These are phyloP conservation scores for Usnea hakonensis DNA, from an alignment of 495 filamentous ascomycete genomes.

Conservation along the genomic window DNA sequence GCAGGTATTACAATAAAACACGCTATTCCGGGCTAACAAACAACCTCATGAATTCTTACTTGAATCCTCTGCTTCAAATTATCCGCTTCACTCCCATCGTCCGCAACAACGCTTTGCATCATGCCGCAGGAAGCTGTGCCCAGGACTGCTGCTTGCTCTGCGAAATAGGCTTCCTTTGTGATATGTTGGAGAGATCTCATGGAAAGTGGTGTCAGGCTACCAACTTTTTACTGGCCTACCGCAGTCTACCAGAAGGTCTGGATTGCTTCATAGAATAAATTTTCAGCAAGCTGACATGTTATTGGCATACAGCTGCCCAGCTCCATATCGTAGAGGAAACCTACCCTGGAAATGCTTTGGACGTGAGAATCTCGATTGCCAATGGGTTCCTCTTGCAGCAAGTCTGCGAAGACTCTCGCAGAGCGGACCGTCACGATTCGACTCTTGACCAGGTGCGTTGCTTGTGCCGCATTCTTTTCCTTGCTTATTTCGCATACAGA, in stretches of 20 bases:
- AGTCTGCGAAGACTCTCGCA: constrained; percentile 61
- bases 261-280: background rate
- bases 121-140: constrained; percentile 75
- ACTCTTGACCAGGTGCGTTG: constrained; percentile 47
- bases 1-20: constrained; percentile 87
- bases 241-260: constrained; percentile 61
- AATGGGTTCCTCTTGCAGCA: constrained; percentile 70
- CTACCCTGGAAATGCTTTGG: constrained; percentile 56
- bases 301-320: constrained; percentile 44
- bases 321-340: constrained; percentile 79
- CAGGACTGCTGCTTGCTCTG: constrained; percentile 80
- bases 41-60: constrained; percentile 92
- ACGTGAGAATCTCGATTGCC: constrained; percentile 66
- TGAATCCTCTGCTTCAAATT: constrained; percentile 86
- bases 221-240: constrained; percentile 85
- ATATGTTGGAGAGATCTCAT: constrained; percentile 92
- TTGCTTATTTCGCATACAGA: constrained; percentile 20
- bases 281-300: background rate
- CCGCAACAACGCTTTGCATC: constrained; percentile 83
- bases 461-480: no score
- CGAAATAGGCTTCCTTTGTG: constrained; percentile 90
- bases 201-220: constrained; percentile 95
- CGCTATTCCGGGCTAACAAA: constrained; percentile 86
- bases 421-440: constrained; percentile 47
- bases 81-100: constrained; percentile 82